Conservation (phyloP, 805 yeast genomes). For the Yamadazyma paraphyllophila region DNA sequence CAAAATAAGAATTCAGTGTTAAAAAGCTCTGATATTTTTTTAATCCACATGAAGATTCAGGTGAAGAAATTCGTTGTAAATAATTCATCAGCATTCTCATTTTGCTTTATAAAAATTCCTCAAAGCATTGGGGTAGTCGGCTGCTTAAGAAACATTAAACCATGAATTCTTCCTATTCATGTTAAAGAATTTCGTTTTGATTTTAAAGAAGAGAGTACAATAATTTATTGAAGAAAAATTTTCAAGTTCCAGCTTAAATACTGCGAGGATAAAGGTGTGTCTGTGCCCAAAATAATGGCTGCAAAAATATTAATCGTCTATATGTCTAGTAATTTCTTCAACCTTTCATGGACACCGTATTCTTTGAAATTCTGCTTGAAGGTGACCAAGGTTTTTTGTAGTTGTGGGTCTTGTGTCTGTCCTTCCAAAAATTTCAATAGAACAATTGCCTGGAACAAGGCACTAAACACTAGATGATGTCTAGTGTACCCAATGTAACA, state of each 20-base stretch:
- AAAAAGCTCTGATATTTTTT: constrained; percentile 65
- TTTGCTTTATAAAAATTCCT: constrained; percentile 4
- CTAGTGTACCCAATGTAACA: constrained; percentile 8
- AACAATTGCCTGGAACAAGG: background rate
- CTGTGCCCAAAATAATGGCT: background rate
- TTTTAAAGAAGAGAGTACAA: background rate
- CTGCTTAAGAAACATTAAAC: too few relatives aligned
- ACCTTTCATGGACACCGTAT: background rate
- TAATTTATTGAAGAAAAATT: background rate
- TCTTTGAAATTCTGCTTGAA: background rate
- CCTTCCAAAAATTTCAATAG: background rate
- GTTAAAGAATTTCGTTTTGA: too few relatives aligned
- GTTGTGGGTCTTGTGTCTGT: background rate
- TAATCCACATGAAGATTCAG: constrained; percentile 59
- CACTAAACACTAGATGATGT: constrained; percentile 4
- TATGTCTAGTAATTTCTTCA: background rate
- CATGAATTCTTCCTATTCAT: too few relatives aligned
- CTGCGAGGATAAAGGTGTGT: too few relatives aligned
- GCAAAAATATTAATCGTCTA: constrained; percentile 1
- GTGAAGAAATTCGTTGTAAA: constrained; percentile 63
- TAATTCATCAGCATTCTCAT: constrained; percentile 30
- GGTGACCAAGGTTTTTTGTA: background rate
- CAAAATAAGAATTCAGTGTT: constrained; percentile 50
- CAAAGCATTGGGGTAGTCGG: too few relatives aligned
- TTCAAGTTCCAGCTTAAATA: background rate